Evolutionary conservation across 2,329 filamentous ascomycete genomes (phyloP).

Genomic region (Aspergillus niger): DNA sequence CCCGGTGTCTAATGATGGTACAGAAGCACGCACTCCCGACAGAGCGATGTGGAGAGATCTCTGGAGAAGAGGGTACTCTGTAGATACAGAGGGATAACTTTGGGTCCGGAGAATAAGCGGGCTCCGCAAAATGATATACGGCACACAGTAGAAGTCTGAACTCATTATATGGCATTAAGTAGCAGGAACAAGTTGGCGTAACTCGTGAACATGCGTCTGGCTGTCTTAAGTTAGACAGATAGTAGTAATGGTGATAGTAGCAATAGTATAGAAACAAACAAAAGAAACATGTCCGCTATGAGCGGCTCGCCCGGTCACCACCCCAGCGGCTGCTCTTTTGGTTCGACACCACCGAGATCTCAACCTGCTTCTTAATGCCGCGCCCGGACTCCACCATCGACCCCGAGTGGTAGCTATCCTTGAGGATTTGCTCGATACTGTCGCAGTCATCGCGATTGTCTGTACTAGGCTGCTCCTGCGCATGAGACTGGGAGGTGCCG

Average conservation of each 20-base stretch:
- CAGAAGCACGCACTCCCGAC: too few relatives aligned
- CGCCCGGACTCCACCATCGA: conserved; percentile 13
- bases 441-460: conserved; percentile 21
- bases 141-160: too few relatives aligned
- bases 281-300: neutral
- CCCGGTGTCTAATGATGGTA: neutral
- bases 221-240: too few relatives aligned
- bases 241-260: too few relatives aligned
- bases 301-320: neutral
- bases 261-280: neutral
- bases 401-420: conserved; percentile 12
- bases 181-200: too few relatives aligned
- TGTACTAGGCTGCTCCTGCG: conserved; percentile 14
- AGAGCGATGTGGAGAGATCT: neutral
- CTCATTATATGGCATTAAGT: too few relatives aligned
- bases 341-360: conserved; percentile 27
- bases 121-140: too few relatives aligned
- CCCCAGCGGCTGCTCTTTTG: neutral
- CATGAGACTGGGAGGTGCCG: conserved; percentile 20
- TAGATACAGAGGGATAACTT: too few relatives aligned
- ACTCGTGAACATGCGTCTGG: too few relatives aligned
- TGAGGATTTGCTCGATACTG: conserved; percentile 31
- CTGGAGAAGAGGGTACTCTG: neutral
- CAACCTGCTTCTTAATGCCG: conserved; percentile 34
- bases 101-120: too few relatives aligned